Percentiles rank a stretch among this genome's conserved stretches.
Evolutionary conservation across 140 eudicot genomes (phyloP).

Genomic region (Senecio squalidus): DNA sequence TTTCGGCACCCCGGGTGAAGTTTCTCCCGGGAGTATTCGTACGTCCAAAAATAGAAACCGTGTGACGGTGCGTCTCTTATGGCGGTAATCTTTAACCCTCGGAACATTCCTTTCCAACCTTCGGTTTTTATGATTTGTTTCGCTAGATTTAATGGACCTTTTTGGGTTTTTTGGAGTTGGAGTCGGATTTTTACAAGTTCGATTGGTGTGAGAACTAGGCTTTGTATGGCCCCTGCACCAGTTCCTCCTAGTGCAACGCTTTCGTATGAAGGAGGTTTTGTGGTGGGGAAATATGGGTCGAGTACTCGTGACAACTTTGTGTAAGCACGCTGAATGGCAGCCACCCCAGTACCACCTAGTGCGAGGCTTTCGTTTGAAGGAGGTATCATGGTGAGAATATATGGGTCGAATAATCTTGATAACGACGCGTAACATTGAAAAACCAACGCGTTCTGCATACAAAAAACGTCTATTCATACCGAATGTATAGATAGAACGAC

Average conservation of each 20-base stretch:
- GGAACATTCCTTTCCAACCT: constrained; percentile 54
- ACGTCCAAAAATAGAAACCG: constrained; percentile 70
- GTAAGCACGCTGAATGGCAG: constrained; percentile 76
- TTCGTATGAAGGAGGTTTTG: constrained; percentile 73
- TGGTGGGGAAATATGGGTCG: constrained; percentile 31
- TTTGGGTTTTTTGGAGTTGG: constrained; percentile 39
- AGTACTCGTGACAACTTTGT: constrained; percentile 69
- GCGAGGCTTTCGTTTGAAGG: constrained; percentile 65
- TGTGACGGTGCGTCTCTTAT: constrained; percentile 72
- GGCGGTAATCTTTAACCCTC: constrained; percentile 57
- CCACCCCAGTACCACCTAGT: constrained; percentile 60
- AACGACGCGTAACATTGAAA: constrained; percentile 72
- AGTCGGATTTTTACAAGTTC: constrained; percentile 75
- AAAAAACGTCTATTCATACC: background rate
- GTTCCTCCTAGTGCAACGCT: constrained; percentile 53
- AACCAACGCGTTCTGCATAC: constrained; percentile 69
- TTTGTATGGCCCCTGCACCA: constrained; percentile 70
- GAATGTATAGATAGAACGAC: background rate
- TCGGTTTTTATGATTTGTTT: constrained; percentile 38
- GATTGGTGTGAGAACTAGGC: constrained; percentile 61
- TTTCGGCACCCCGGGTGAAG: constrained; percentile 77
- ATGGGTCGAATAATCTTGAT: constrained; percentile 60
- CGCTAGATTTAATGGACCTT: constrained; percentile 47
- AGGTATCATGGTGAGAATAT: constrained; percentile 34
- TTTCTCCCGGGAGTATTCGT: constrained; percentile 56